These are phyloP conservation scores for Neofusicoccum sp. DNA, from an alignment of 2,329 filamentous ascomycete species.

Conservation along the genomic window DNA sequence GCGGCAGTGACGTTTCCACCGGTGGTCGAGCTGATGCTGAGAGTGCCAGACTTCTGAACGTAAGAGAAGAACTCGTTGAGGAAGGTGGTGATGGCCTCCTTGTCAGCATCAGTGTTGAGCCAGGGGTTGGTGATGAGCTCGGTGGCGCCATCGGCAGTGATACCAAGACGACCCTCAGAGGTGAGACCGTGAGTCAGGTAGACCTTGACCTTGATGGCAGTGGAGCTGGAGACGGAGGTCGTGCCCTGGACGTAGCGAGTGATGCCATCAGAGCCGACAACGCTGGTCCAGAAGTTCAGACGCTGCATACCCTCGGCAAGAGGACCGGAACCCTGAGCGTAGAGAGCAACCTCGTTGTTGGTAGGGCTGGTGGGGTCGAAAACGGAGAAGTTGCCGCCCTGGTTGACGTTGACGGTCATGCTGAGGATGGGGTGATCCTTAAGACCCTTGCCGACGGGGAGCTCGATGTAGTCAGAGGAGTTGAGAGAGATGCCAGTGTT, in stretches of 20 bases:
- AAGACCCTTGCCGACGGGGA: conserved; percentile 27
- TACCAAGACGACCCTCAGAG: conserved; percentile 27
- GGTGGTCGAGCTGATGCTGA: conserved; percentile 38
- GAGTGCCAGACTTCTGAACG: conserved; percentile 30
- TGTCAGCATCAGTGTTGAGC: conserved; percentile 48
- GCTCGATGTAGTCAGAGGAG: conserved; percentile 25
- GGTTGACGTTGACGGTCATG: conserved; percentile 26
- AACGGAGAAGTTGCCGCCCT: conserved; percentile 25
- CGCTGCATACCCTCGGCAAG: conserved; percentile 49
- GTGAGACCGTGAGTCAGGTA: conserved; percentile 24
- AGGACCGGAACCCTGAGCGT: conserved; percentile 39
- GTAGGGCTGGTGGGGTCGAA: conserved; percentile 30
- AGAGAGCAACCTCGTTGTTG: conserved; percentile 31
- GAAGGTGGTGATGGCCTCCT: conserved; percentile 43
- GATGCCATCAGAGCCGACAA: conserved; percentile 42
- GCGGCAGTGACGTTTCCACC: conserved; percentile 43
- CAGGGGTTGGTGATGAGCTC: conserved; percentile 51
- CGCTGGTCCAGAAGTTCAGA: conserved; percentile 49
- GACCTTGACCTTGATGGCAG: conserved; percentile 37
- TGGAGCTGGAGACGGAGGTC: conserved; percentile 40
- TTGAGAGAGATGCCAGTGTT: conserved; percentile 21
- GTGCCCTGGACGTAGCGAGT: conserved; percentile 46
- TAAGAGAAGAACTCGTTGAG: conserved; percentile 45
- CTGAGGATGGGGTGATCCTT: conserved; percentile 40
- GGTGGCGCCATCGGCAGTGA: conserved; percentile 37